phyloP scores from a whole-genome alignment of 164 flowering plant species.

The Nymphaea colorata region DNA sequence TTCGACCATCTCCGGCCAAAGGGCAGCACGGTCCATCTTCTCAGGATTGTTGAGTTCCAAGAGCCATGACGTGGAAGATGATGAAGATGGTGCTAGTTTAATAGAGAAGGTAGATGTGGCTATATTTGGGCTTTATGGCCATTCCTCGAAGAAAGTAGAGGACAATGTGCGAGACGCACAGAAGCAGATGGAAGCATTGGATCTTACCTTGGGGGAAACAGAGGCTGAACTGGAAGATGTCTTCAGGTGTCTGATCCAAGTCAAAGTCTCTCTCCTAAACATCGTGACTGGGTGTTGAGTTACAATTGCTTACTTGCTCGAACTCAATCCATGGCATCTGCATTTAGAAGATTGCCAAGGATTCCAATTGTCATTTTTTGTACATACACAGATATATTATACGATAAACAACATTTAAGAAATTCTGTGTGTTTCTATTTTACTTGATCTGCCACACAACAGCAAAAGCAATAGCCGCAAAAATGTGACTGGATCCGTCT shows the following conservation, averaged over 20 bases:
- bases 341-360: neutral
- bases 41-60: constrained; percentile 20
- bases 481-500: no score
- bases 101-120: constrained; percentile 22
- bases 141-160: constrained; percentile 10
- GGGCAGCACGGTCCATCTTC: constrained; percentile 20
- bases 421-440: no score
- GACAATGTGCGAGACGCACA: constrained; percentile 16
- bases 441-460: no score
- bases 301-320: neutral
- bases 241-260: constrained; percentile 40
- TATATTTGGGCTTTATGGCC: constrained; percentile 6
- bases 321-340: neutral
- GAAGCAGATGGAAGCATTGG: constrained; percentile 40
- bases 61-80: constrained; percentile 9
- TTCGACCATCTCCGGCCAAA: constrained; percentile 16
- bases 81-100: constrained; percentile 15
- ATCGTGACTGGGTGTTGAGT: neutral
- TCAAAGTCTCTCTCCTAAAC: constrained; percentile 39
- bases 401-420: neutral
- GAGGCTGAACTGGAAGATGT: constrained; percentile 38
- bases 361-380: neutral
- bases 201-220: constrained; percentile 27
- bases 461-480: no score
- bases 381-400: neutral